Percentiles rank a stretch among this genome's conserved stretches.
phyloP scores from a whole-genome alignment of 306 rosid species.

The Oemleria cerasiformis region DNA sequence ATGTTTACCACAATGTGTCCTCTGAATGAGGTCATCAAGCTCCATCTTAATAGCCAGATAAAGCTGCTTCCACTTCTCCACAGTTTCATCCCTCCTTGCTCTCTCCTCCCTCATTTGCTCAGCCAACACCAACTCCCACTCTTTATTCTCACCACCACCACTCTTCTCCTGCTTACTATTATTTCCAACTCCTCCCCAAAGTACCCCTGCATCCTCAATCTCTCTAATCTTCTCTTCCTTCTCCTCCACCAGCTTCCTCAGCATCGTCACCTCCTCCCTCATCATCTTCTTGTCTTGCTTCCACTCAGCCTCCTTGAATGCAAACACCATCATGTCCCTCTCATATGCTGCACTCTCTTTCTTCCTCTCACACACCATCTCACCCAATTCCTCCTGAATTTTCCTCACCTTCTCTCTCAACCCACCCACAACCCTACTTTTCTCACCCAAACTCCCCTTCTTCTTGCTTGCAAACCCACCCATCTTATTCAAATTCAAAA shows the following conservation, averaged over 20 bases:
- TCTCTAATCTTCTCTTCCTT: constrained; percentile 56
- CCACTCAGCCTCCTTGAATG: constrained; percentile 85
- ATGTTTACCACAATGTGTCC: constrained; percentile 53
- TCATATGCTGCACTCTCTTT: constrained; percentile 52
- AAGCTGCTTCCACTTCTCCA: constrained; percentile 94
- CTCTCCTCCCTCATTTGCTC: constrained; percentile 75
- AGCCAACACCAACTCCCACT: constrained; percentile 32
- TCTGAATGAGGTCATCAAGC: constrained; percentile 90
- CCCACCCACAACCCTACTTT: constrained; percentile 16
- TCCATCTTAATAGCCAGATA: constrained; percentile 82
- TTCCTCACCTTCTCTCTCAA: constrained; percentile 58
- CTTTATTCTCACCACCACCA: constrained; percentile 28
- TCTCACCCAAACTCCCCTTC: constrained; percentile 24
- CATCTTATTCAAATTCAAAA: constrained; percentile 29
- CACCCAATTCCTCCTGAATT: constrained; percentile 57
- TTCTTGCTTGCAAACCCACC: constrained; percentile 54
- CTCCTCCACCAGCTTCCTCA: constrained; percentile 59
- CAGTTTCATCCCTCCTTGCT: constrained; percentile 75
- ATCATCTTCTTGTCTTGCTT: constrained; percentile 74
- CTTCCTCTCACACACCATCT: constrained; percentile 58
- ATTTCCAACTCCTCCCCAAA: background rate
- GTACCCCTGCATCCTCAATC: constrained; percentile 25
- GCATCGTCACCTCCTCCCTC: constrained; percentile 62
- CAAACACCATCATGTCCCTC: constrained; percentile 65
- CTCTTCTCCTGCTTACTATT: constrained; percentile 22